Base-by-base conservation (phyloP, 176 grass and related monocot species). In the Metroxylon sagu region DNA sequence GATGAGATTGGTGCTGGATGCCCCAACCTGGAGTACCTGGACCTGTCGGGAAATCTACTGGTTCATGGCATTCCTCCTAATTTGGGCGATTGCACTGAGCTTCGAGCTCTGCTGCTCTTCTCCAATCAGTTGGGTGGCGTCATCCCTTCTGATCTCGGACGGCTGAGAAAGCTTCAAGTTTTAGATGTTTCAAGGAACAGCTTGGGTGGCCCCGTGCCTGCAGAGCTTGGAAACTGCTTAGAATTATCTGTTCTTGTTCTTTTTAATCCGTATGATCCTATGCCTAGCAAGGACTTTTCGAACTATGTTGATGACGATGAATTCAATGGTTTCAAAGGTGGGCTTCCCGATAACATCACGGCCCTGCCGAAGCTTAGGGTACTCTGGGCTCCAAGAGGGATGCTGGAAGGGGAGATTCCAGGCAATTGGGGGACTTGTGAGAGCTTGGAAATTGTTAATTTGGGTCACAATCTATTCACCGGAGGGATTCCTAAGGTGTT, bases 161-260 rank as follows among this genome's bases (percentile, higher is more conserved):
- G 60, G 18, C 79, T 96, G 25, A 64, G 51, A 61, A 96, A 70
- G 39, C 65, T 96, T 60, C 78, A 80, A 25, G 76, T 75, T 57
- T 70, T 96, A 56, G 92, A 90, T 62, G 71, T 90, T 57, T 96
- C 92, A 0, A 80, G 77, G 79, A 96, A 96, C 75, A 90, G 87
- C 43, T 53, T 96, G 59, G 88, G 87, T 53, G 92, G 92, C 25
- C 64, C 72, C 29, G 56, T 98, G 49, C 93, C 87, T 27, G 56
- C 66, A 0, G 93, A 92, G 78, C 81, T 98, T 50, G 93, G 93
- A 29, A 79, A 54, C 8, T 98, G 93, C 60, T 53, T 76, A 54
- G 59, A 80, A 25, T 74, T 98, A 28, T 81, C 87, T 2, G 73
- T 98, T 27, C 81, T 98, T 18, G 70, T 98, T 25, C 15, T 97